Conservation (phyloP, 371 early-diverging fungal species). For the Mucor saturninus region DNA sequence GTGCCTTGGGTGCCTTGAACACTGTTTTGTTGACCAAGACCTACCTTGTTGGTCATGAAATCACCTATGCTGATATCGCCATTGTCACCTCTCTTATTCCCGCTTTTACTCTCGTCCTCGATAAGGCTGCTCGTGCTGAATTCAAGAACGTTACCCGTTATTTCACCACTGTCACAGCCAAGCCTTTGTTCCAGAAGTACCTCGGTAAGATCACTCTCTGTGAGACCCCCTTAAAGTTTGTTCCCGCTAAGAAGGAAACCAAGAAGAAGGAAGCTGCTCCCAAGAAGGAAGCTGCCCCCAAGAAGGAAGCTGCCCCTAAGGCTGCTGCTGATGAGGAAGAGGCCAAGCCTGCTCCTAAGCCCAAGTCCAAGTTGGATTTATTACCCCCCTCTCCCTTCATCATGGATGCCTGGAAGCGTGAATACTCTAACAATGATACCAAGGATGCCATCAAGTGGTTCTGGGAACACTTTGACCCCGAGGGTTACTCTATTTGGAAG, state of each 20-base stretch:
- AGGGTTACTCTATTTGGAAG: constrained; percentile 89
- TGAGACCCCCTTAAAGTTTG: constrained; percentile 42
- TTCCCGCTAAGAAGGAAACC: constrained; percentile 50
- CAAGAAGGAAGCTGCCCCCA: constrained; percentile 62
- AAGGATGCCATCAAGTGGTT: constrained; percentile 92
- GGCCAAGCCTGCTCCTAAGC: constrained; percentile 80
- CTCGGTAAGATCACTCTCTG: constrained; percentile 64
- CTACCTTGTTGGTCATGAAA: constrained; percentile 79
- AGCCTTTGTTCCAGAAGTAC: constrained; percentile 79
- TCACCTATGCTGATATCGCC: constrained; percentile 79
- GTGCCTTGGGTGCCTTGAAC: constrained; percentile 65
- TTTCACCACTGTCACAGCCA: constrained; percentile 80
- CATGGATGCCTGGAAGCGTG: constrained; percentile 94
- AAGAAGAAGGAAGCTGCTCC: constrained; percentile 40
- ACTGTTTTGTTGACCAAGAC: constrained; percentile 67
- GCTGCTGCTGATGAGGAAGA: constrained; percentile 65
- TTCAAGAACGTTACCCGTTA: constrained; percentile 87
- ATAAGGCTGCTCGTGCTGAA: constrained; percentile 73
- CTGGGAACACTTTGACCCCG: constrained; percentile 89
- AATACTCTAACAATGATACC: constrained; percentile 95
- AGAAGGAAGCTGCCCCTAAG: constrained; percentile 58
- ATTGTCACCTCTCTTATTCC: constrained; percentile 57
- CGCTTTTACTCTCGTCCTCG: constrained; percentile 50
- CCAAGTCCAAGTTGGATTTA: constrained; percentile 89
- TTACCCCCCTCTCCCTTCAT: constrained; percentile 83